Evolutionary conservation across 768 basidiomycete species (phyloP), one percentile per base, ranked within the genome.

Genomic region (Scleroderma citrinum): DNA sequence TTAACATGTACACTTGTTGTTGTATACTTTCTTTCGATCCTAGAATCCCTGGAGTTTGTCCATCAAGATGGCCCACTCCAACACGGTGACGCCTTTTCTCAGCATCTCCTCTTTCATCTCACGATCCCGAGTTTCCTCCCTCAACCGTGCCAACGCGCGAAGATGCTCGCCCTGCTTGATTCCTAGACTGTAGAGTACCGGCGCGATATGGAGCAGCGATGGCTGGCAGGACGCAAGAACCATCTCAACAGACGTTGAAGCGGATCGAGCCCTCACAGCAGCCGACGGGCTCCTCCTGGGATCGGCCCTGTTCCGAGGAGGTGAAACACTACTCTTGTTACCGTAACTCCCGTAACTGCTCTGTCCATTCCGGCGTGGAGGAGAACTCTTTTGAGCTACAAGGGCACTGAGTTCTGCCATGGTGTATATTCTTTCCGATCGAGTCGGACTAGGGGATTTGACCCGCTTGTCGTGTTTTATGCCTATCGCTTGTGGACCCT

Each of bases 1-100:
- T 44, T 44, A n/a, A n/a, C n/a, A 21, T 34, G 31, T 44, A 44
- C 43, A 34, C 30, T 14, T 44, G 11, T 44, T n/a, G n/a, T 44
- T 44, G 30, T 5, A 44, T 26, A 29, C 8, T 20, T 10, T 32
- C n/a, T 5, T 31, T 31, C 30, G 13, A n/a, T 21, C 24, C 29
- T 48, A 72, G 48, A 69, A 54, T 32, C 59, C 68, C 53, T 76
- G 77, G 53, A 86, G 61, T 58, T 70, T 78, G 64, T 88, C 86
- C 50, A 88, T 63, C 56, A 88, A 69, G 57, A 87, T 83, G 19
- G 86, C 86, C 86, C 86, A 88, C 57, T 88, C 86, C 67, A 88
- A 70, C 7, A 85, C 73, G 1, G 84, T 86, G 44, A 88, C 70
- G 1, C 86, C 86, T 56, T 76, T 69, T 59, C 69, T 77, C 65